These are phyloP conservation scores for Vigna mungo DNA, from an alignment of 306 rosid genomes.

Conservation along the genomic window DNA sequence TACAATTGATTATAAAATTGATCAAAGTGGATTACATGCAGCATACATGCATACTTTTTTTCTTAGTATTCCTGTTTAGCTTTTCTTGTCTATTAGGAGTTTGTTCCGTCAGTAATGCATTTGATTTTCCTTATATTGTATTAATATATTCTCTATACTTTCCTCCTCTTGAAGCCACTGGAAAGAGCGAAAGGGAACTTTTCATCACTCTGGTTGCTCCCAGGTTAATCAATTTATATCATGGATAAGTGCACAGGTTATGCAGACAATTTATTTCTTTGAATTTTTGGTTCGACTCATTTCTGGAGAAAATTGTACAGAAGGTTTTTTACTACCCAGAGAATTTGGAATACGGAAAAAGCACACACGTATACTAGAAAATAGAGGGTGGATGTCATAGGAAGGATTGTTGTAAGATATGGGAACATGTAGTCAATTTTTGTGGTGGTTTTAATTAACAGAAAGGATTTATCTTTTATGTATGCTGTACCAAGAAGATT, in stretches of 20 bases:
- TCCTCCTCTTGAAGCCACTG: constrained; percentile 55
- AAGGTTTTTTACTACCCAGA: constrained; percentile 38
- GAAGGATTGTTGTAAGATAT: constrained; percentile 26
- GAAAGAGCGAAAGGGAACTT: constrained; percentile 50
- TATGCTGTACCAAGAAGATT: constrained; percentile 7
- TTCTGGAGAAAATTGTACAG: constrained; percentile 42
- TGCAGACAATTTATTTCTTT: constrained; percentile 30
- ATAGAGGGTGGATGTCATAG: constrained; percentile 31
- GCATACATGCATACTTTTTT: not conserved
- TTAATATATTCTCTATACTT: constrained; percentile 38
- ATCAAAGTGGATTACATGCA: constrained; percentile 19
- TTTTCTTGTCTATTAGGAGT: constrained; percentile 17
- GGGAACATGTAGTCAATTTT: constrained; percentile 40
- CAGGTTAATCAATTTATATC: constrained; percentile 50
- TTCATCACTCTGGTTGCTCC: constrained; percentile 53
- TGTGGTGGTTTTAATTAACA: constrained; percentile 35
- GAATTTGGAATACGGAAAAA: constrained; percentile 38
- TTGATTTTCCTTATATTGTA: constrained; percentile 48
- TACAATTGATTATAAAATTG: constrained; percentile 29
- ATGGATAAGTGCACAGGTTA: constrained; percentile 50
- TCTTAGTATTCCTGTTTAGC: not conserved
- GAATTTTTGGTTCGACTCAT: constrained; percentile 33
- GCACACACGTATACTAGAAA: constrained; percentile 30
- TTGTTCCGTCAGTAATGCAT: constrained; percentile 31
- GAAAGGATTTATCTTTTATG: constrained; percentile 37